A percentile compares a stretch with the other conserved stretches of the same genome.
These are phyloP conservation scores for Paecilomyces variotii DNA, from an alignment of 2,329 filamentous ascomycete species.

Conservation along the genomic window DNA sequence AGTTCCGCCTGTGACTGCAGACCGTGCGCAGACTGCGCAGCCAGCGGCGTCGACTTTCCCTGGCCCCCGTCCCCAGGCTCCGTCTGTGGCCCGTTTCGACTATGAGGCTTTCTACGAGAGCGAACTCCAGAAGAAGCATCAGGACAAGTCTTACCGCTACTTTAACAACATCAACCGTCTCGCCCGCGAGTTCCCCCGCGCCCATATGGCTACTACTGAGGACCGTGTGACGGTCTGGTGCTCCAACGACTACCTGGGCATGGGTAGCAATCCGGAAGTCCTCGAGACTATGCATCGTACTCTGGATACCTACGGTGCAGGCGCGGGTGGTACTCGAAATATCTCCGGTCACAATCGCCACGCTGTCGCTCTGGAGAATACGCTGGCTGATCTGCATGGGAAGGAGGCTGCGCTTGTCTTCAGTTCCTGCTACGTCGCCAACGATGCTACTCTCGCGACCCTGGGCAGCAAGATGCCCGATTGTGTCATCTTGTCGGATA, in stretches of 20 bases:
- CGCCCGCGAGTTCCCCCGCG: conserved; percentile 89
- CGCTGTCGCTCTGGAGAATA: conserved; percentile 73
- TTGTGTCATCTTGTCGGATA: conserved; percentile 96
- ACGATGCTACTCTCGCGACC: conserved; percentile 92
- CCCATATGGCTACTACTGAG: conserved; percentile 75
- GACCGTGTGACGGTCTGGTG: conserved; percentile 97
- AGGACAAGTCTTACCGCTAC: conserved; percentile 99
- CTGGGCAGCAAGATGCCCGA: conserved; percentile 94
- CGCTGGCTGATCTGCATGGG: conserved; percentile 78
- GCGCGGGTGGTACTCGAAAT: conserved; percentile 90
- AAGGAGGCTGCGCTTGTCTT: conserved; percentile 93
- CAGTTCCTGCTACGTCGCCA: conserved; percentile 95
- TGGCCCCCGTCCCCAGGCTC: conserved; percentile 42
- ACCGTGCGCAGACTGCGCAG: conserved; percentile 16
- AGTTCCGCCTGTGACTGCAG: conserved; percentile 15
- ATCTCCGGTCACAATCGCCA: conserved; percentile 98
- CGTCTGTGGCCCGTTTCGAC: conserved; percentile 60
- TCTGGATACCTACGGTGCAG: conserved; percentile 87
- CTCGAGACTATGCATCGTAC: conserved; percentile 90
- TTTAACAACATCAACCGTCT: conserved; percentile 99
- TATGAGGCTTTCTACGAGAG: conserved; percentile 82
- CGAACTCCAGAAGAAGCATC: conserved; percentile 97
- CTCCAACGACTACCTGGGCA: conserved; percentile 97
- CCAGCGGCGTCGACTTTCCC: conserved; percentile 22
- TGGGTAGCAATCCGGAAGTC: conserved; percentile 85